Evolutionary conservation across 306 rosid genomes (phyloP), one percentile per base, ranked within the genome.

Genomic region (Cercis canadensis): DNA sequence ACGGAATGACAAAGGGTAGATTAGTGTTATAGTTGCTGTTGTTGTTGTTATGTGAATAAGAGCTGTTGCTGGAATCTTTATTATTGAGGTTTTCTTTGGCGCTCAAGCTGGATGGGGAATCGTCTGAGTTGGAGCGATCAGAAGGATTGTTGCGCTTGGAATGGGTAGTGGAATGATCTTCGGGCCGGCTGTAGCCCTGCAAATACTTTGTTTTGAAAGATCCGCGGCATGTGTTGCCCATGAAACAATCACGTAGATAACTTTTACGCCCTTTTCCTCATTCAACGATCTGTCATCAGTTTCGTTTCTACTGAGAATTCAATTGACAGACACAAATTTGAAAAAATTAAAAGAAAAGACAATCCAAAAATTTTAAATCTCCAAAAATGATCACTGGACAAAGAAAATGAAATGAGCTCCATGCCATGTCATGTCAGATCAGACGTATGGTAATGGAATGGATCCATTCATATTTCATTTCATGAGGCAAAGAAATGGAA

Each of bases 171-270:
- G 73, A 76, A 40, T 66, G 81, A 31, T 84, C 86, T 46, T 78
- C 87, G 88, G 95, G 92, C 88, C 86, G 81, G 62, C 57, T 47
- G 84, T 31, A 71, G 82, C 90, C 94, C 89, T 75, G 88, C 61
- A 82, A 77, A 62, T 81, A 67, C 77, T 92, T 92, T 67, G 87
- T 94, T 81, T 79, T 83, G 79, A 79, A 84, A 89, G 98, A 92
- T 84, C 98, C 92, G 58, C 98, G 98, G 92, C 98, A 92, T 87
- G 96, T 86, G 81, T 92, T 92, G 98, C 98, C 98, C 98, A 92
- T 92, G 83, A 89, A 92, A 82, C 83, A 79, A 71, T 67, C 75
- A 78, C 68, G 76, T 75, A 34, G 50, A 62, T 44, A 10, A 45
- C n/a, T 14, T 72, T 74, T 69, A 81, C 71, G 56, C 69, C 54